A percentile compares a stretch with the other conserved stretches of the same genome.
phyloP scores from a whole-genome alignment of 805 yeast genomes.

The Debaryomyces hansenii region DNA sequence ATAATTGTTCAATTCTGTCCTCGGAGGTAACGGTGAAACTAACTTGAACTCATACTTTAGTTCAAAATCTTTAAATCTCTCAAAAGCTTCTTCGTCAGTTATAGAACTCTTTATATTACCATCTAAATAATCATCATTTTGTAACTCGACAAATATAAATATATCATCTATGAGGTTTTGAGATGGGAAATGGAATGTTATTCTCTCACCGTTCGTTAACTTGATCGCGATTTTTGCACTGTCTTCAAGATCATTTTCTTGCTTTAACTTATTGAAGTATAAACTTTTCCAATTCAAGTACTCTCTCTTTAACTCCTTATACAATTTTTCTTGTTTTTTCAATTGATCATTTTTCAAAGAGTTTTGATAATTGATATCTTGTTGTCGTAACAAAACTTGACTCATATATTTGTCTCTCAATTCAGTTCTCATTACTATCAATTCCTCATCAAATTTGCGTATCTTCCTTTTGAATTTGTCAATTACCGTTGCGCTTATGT shows the following conservation, averaged over 20 bases:
- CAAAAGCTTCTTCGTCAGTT: constrained; percentile 21
- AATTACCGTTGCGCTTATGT: constrained; percentile 30
- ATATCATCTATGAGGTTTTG: constrained; percentile 28
- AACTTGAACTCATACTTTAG: constrained; percentile 31
- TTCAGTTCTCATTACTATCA: constrained; percentile 62
- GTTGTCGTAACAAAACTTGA: constrained; percentile 62
- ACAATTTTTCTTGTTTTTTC: constrained; percentile 33
- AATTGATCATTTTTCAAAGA: constrained; percentile 68
- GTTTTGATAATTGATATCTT: constrained; percentile 73
- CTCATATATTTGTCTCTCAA: constrained; percentile 59
- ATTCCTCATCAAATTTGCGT: constrained; percentile 59
- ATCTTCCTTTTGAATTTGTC: constrained; percentile 45
- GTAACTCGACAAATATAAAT: constrained; percentile 34
- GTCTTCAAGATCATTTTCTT: constrained; percentile 15
- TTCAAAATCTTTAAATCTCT: constrained; percentile 21
- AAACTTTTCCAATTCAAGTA: constrained; percentile 28
- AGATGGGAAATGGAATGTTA: constrained; percentile 35
- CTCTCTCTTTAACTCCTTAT: constrained; percentile 36
- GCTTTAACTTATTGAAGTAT: constrained; percentile 19
- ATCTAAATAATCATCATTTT: constrained; percentile 41
- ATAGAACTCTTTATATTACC: constrained; percentile 16
- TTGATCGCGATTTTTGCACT: constrained; percentile 70
- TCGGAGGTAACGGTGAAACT: constrained; percentile 40
- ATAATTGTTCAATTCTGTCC: constrained; percentile 26
- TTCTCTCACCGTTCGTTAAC: constrained; percentile 60